These are phyloP conservation scores for Rosa rugosa DNA, from an alignment of 306 rosid genomes.

Conservation along the genomic window DNA sequence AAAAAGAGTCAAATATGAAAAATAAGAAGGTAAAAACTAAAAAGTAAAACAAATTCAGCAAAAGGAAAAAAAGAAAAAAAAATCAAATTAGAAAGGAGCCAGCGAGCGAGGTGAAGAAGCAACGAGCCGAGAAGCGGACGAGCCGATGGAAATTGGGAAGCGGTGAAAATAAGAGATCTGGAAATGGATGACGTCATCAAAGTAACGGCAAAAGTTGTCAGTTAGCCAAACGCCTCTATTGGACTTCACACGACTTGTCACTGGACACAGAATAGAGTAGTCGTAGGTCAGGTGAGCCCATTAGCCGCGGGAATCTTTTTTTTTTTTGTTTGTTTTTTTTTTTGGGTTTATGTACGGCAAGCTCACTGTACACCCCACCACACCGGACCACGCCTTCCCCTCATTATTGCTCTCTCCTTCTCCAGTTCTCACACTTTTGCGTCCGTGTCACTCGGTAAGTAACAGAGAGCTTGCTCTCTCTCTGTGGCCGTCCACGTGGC, in stretches of 20 bases:
- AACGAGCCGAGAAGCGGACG: not conserved
- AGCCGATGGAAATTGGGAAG: not conserved
- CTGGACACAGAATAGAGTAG: not conserved
- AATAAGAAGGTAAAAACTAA: too few species aligned
- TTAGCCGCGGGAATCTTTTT: slow-evolving; percentile 28
- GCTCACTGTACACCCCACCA: not conserved
- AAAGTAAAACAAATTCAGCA: too few species aligned
- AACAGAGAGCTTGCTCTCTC: too few species aligned
- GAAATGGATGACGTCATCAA: slow-evolving; percentile 17
- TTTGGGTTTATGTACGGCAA: not conserved
- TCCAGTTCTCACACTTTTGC: not conserved
- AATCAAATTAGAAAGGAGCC: not conserved
- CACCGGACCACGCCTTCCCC: not conserved
- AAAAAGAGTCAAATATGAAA: too few species aligned
- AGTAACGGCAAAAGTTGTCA: slow-evolving; percentile 40
- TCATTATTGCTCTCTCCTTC: slow-evolving; percentile 7
- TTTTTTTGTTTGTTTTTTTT: not conserved
- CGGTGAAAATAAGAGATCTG: too few species aligned
- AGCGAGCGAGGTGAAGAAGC: not conserved
- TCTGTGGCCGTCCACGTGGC: slow-evolving; percentile 37
- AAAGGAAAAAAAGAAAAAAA: too few species aligned
- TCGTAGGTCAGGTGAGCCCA: slow-evolving; percentile 6
- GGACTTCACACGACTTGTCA: not conserved
- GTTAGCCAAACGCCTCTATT: slow-evolving; percentile 20
- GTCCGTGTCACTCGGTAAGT: not conserved